phyloP scores from a whole-genome alignment of 129 eudicot species.

The Erigeron canadensis region DNA sequence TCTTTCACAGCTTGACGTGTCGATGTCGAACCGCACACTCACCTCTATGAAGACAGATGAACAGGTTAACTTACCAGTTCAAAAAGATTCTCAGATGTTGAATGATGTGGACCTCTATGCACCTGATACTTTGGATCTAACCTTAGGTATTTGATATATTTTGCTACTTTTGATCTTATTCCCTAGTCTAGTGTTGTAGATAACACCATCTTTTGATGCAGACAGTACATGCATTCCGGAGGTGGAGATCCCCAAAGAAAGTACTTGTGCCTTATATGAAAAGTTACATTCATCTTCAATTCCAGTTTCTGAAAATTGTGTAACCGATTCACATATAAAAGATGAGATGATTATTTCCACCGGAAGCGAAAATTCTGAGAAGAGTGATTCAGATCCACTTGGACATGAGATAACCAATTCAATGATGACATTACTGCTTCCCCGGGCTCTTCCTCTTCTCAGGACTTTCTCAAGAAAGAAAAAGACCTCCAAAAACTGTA shows the following conservation, averaged over 20 bases:
- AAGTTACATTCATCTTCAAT: constrained; percentile 39
- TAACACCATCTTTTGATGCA: constrained; percentile 30
- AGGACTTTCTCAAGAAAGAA: constrained; percentile 73
- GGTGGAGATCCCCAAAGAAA: constrained; percentile 31
- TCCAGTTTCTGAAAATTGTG: constrained; percentile 38
- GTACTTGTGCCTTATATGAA: constrained; percentile 20
- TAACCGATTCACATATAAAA: constrained; percentile 50
- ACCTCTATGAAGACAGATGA: constrained; percentile 36
- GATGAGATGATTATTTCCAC: constrained; percentile 40
- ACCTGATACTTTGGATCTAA: constrained; percentile 69
- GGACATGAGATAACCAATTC: constrained; percentile 71
- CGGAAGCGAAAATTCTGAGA: constrained; percentile 44
- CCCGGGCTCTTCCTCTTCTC: constrained; percentile 84
- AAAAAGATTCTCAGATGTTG: constrained; percentile 35
- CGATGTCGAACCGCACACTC: constrained; percentile 24
- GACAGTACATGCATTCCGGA: constrained; percentile 31
- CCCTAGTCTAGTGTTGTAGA: constrained; percentile 6
- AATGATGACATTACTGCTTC: constrained; percentile 88
- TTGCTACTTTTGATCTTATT: constrained; percentile 9
- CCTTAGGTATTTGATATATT: constrained; percentile 45
- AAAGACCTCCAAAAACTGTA: constrained; percentile 41
- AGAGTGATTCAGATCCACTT: constrained; percentile 56
- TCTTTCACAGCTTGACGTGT: constrained; percentile 55
- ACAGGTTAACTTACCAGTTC: constrained; percentile 31
- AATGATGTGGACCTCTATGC: constrained; percentile 42